Base-by-base conservation (phyloP, 73 alveolate species). In the Paramecium biaurelia region DNA sequence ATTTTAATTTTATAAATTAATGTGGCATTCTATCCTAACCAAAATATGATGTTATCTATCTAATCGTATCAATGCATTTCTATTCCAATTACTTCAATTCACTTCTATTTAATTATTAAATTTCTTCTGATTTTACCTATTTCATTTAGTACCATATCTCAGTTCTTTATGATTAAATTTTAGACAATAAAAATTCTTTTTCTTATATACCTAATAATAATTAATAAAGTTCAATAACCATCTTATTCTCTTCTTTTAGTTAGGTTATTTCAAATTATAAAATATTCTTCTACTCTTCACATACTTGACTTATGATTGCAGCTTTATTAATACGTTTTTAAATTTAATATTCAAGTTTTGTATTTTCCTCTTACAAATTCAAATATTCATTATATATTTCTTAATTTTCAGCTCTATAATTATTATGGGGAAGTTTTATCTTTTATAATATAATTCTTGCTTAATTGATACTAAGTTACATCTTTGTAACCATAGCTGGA, bases 11-110 rank as follows among this genome's bases (percentile, higher is more conserved):
- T 4, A 79, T 45, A 79, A 79, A 79, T 79, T 79, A 79, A 79
- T 79, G 72, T 14, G 90, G 90, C 76, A 43, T 79, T 43, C 56
- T 47, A 47, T 43, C 24, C 28, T 41, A 41, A 23, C 74, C 90
- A 41, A 79, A 47, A 45, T 24, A 79, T 24, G 32, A 45, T 8
- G 70, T 7, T 10, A 79, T 79, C 7, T 45, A 18, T 21, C 12
- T 7, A 20, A 79, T 41, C 26, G 43, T 43, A 12, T 28, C 15
- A 2, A 30, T 42, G 15, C 90, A 79, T 43, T 79, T 42, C 8
- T 15, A 23, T 47, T 45, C 56, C 7, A 79, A 21, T 20, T 23
- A 1, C 12, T 42, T 47, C 3, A 45, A 12, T 12, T 79, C 90
- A 14, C 6, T 14, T 0, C 2, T 1, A 41, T 45, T 43, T 18